These are phyloP conservation scores for Plectosphaerella sp. DNA, from an alignment of 2,329 filamentous ascomycete species.

Conservation along the genomic window DNA sequence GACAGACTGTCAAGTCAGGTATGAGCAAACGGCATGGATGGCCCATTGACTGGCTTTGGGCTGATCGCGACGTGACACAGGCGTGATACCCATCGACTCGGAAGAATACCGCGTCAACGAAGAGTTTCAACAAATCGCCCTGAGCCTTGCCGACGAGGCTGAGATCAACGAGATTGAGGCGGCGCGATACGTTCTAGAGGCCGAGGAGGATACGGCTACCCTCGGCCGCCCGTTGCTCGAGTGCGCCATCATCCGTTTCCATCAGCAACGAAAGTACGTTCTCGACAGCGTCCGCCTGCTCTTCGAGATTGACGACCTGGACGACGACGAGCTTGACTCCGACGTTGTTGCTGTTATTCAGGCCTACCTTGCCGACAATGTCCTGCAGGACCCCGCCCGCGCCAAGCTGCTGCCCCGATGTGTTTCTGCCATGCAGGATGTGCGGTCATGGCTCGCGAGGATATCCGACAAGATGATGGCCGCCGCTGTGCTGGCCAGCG, in stretches of 20 bases:
- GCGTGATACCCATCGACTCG: conserved; percentile 69
- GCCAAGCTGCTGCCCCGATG: conserved; percentile 68
- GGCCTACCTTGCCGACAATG: conserved; percentile 48
- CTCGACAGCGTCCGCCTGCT: conserved; percentile 81
- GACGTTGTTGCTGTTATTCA: conserved; percentile 45
- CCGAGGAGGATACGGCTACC: conserved; percentile 62
- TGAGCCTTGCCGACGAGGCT: conserved; percentile 81
- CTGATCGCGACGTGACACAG: conserved; percentile 36
- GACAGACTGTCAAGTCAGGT: conserved; percentile 67
- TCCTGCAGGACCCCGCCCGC: conserved; percentile 46
- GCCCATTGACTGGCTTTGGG: not conserved
- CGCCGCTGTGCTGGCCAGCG: conserved; percentile 68
- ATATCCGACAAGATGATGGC: conserved; percentile 74
- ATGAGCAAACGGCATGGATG: conserved; percentile 16
- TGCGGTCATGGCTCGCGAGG: conserved; percentile 72
- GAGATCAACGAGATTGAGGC: conserved; percentile 88
- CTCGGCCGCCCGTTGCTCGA: conserved; percentile 71
- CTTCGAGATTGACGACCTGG: conserved; percentile 62
- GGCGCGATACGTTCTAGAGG: conserved; percentile 69
- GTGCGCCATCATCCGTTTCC: conserved; percentile 80
- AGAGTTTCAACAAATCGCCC: conserved; percentile 77
- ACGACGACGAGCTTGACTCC: conserved; percentile 50
- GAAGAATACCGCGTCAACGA: conserved; percentile 78
- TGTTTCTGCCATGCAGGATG: conserved; percentile 68
- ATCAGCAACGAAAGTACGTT: conserved; percentile 77